Base-by-base conservation (phyloP, 148 eudicot species). In the Camellia granthamiana region DNA sequence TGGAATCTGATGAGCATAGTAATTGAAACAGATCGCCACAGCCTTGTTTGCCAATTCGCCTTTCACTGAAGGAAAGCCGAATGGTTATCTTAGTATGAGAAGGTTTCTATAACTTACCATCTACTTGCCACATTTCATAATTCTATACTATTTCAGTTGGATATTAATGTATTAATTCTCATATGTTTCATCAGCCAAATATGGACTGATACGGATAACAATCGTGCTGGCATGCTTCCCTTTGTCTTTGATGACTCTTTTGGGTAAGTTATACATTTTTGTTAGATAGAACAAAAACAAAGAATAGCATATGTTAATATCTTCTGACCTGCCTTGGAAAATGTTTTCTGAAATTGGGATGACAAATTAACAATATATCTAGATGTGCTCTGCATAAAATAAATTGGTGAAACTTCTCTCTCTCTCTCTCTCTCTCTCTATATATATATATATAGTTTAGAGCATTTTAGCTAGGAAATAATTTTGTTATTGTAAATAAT, bases 31-130 rank as follows among this genome's bases (percentile, higher is more conserved):
- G 99, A 88, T 97, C 77, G 99, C 99, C 47, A 96, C 99, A 23
- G 96, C 99, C 10, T 84, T 97, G 71, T 97, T 97, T 90, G 97
- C 99, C 14, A 97, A 97, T 90, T 97, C 99, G 42, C 99, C 99
- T 84, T 97, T 97, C 84, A 94, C 85, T 61, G 99, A 97, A 87
- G 99, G 96, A 81, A 97, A 89, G 84, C 98, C 97, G 19, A 97
- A 94, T 86, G 99, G 94, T 81, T 97, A 89, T 86, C 93, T 97
- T 78, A 94, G 99, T 86, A 94, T 87, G 99, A 90, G 99, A 88
- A 97, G 99, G 99, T 87, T 78, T 54, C 16, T 55, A 72, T 65
- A 3, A 79, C 55, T 75, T 69, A 47, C 68, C 77, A 71, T 54
- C 58, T 79, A 62, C 63, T 44, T 21, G 18, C 77, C 58, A 11